Evolutionary conservation across 768 basidiomycete species (phyloP), one percentile per base, ranked within the genome.

Genomic region (Atractiella rhizophila): DNA sequence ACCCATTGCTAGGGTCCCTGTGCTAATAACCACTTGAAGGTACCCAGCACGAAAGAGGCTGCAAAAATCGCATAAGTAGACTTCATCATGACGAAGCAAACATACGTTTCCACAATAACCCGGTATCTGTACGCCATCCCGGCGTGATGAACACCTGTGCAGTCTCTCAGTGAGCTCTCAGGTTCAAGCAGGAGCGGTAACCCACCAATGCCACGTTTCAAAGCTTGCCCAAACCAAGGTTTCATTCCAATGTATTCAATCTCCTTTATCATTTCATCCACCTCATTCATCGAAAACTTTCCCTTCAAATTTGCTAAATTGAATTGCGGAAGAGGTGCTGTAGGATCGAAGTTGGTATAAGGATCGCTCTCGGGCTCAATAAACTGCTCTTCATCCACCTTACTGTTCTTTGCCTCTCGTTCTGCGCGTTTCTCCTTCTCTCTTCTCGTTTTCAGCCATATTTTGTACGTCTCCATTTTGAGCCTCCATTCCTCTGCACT

Each of bases 391-490:
- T 51, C 44, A 23, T 47, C 49, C 37, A 45, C 50, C 44, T 51
- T 53, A 21, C 49, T 57, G 50, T 64, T 66, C 39, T 61, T 59
- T 5, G 57, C 50, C 41, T 59, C 63, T 23, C 62, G 63, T 13
- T 56, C 58, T n/a, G 52, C 53, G 8, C 35, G 44, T 39, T 65
- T 63, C 46, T 68, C 60, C 8, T 69, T 65, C 18, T 65, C 62
- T 49, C 69, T 69, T 0, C 64, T 59, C 12, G 56, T 56, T 0
- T 56, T 51, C 32, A 63, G 47, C 67, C 71, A 74, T 8, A 48
- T 52, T 41, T 71, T 59, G 62, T 66, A 74, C 42, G 65, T 60
- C 5, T 57, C 46, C 4, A 74, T 40, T 47, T 68, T 74, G 13
- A 51, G 42, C 1, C 67, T 62, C 73, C 73, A 77, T 23, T 55